phyloP scores from a whole-genome alignment of 148 eudicot genomes.

The Pouteria glomerata region DNA sequence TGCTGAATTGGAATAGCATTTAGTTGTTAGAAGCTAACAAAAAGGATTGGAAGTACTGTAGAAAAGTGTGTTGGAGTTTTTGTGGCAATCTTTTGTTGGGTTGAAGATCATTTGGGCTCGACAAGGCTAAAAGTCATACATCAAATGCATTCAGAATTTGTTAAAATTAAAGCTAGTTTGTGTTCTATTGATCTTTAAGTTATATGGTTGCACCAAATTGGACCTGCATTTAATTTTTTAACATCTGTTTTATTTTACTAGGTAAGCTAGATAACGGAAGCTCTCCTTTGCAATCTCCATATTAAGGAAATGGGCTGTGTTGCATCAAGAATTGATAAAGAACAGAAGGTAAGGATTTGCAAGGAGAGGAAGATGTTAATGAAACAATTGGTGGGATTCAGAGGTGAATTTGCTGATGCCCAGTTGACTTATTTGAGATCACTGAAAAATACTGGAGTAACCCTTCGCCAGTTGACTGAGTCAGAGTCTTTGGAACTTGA shows the following conservation, averaged over 20 bases:
- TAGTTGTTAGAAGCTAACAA: too few relatives aligned
- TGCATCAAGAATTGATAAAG: conserved; percentile 57
- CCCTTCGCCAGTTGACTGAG: conserved; percentile 75
- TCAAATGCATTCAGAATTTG: background rate
- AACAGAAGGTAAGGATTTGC: conserved; percentile 59
- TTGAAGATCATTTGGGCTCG: conserved; percentile 1
- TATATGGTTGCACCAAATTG: background rate
- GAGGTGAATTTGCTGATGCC: conserved; percentile 65
- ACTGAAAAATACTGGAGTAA: conserved; percentile 66
- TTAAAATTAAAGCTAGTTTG: background rate
- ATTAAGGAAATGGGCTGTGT: conserved; percentile 58
- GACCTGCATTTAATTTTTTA: background rate
- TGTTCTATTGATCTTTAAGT: conserved; percentile 4
- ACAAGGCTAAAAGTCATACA: background rate
- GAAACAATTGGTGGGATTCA: conserved; percentile 54
- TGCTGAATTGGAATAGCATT: background rate
- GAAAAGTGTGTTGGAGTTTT: background rate
- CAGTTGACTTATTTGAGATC: conserved; percentile 63
- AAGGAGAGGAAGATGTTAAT: conserved; percentile 65
- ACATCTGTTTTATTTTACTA: background rate
- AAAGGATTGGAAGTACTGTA: background rate
- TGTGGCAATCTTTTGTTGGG: background rate
- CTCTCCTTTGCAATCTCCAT: background rate
- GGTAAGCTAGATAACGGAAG: background rate
- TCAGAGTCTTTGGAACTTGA: conserved; percentile 62